phyloP scores from a whole-genome alignment of 352 stramenopile genomes.

The Lagenidium giganteum region DNA sequence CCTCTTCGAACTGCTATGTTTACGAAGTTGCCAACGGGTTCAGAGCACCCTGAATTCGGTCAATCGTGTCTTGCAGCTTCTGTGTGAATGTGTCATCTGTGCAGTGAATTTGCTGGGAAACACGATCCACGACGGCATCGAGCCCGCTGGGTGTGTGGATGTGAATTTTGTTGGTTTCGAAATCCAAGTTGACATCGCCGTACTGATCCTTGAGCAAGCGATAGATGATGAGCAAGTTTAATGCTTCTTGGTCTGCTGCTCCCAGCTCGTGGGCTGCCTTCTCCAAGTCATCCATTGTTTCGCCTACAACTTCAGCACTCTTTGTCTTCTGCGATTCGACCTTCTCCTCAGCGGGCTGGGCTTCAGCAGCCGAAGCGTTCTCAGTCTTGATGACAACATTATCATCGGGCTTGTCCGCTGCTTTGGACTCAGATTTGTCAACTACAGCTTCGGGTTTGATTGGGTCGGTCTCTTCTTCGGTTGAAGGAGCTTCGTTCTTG shows the following conservation, averaged over 20 bases:
- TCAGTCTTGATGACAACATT: conserved; percentile 22
- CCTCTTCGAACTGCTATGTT: neutral
- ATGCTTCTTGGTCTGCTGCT: conserved; percentile 65
- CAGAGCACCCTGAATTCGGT: conserved; percentile 59
- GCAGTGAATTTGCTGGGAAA: conserved; percentile 60
- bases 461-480: conserved; percentile 7
- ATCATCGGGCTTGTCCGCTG: conserved; percentile 15
- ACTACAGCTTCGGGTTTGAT: conserved; percentile 1
- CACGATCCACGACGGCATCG: conserved; percentile 58
- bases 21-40: conserved; percentile 55
- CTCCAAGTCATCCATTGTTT: conserved; percentile 30
- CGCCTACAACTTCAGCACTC: conserved; percentile 10
- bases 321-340: conserved; percentile 14
- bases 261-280: conserved; percentile 64
- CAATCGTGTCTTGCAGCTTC: conserved; percentile 65
- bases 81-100: conserved; percentile 58
- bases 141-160: conserved; percentile 75
- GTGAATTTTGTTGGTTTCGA: conserved; percentile 87
- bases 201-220: conserved; percentile 84
- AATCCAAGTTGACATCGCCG: conserved; percentile 78
- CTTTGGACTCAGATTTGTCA: conserved; percentile 11
- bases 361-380: conserved; percentile 10
- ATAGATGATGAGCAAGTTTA: conserved; percentile 83
- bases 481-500: conserved; percentile 14
- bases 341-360: conserved; percentile 10